Evolutionary conservation across 345 rosid species (phyloP).

Genomic region (Salix brachista): DNA sequence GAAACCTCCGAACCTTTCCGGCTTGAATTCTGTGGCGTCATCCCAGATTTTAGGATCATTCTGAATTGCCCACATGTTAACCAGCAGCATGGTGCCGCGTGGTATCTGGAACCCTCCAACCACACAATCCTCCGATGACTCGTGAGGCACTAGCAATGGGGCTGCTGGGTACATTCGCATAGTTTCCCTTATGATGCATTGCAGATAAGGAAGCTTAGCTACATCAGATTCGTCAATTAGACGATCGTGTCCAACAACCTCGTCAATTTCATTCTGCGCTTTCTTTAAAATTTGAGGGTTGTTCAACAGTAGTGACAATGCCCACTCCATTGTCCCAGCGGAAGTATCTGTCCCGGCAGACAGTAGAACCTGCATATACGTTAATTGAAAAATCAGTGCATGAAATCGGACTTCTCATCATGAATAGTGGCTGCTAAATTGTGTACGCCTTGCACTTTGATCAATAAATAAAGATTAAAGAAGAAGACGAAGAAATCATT

Average conservation of each 20-base stretch:
- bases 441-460: too few relatives aligned
- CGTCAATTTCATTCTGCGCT: conserved; percentile 32
- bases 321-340: conserved; percentile 29
- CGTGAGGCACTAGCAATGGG: conserved; percentile 43
- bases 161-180: conserved; percentile 38
- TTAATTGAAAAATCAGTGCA: background rate
- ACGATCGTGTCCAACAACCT: conserved; percentile 9
- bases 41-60: conserved; percentile 39
- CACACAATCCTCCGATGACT: conserved; percentile 31
- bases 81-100: conserved; percentile 32
- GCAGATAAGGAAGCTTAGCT: conserved; percentile 24
- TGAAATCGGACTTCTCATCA: too few relatives aligned
- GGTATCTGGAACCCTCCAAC: conserved; percentile 39
- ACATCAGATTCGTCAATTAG: conserved; percentile 29
- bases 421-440: background rate
- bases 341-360: conserved; percentile 23
- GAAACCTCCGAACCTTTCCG: conserved; percentile 36
- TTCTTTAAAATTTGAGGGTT: conserved; percentile 21
- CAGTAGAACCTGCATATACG: conserved; percentile 11
- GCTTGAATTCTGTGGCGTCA: conserved; percentile 31
- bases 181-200: conserved; percentile 48
- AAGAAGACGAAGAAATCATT: too few relatives aligned
- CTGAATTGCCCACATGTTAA: conserved; percentile 39
- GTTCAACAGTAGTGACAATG: conserved; percentile 33
- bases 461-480: too few relatives aligned